phyloP scores from a whole-genome alignment of 768 basidiomycete genomes.

The Panus rudis region DNA sequence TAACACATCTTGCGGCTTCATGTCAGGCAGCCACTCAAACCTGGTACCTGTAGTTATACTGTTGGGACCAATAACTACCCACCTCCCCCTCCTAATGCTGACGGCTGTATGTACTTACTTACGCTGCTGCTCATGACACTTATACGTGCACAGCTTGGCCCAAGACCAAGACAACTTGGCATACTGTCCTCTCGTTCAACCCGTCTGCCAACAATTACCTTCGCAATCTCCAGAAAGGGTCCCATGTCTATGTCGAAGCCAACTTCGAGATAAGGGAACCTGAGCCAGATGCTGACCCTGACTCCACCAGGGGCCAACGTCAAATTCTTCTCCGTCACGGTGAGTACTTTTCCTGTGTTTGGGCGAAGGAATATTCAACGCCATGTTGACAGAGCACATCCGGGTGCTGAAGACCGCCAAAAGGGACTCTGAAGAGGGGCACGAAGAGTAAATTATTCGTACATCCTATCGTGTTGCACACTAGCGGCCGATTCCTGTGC shows the following conservation, averaged over 20 bases:
- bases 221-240: conserved; percentile 57
- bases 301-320: conserved; percentile 64
- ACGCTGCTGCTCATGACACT: background rate
- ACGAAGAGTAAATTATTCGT: background rate
- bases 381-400: conserved; percentile 47
- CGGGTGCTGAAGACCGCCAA: conserved; percentile 34
- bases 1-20: conserved; percentile 10
- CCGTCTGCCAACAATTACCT: conserved; percentile 56
- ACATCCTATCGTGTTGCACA: conserved; percentile 1
- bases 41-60: conserved; percentile 46
- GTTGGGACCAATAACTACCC: conserved; percentile 67
- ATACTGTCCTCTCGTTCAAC: conserved; percentile 70
- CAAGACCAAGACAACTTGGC: conserved; percentile 59
- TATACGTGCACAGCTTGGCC: conserved; percentile 38
- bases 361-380: too few species aligned
- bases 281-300: conserved; percentile 55
- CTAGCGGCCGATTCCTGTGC: conserved; percentile 3
- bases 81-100: conserved; percentile 48
- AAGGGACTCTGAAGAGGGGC: conserved; percentile 2
- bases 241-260: conserved; percentile 77
- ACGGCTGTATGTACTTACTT: conserved; percentile 44
- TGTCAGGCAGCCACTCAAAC: background rate
- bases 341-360: conserved; percentile 25
- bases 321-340: conserved; percentile 82
- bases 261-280: conserved; percentile 71